Conservation (phyloP, 163 green algal species). For the Scenedesmus sp. region DNA sequence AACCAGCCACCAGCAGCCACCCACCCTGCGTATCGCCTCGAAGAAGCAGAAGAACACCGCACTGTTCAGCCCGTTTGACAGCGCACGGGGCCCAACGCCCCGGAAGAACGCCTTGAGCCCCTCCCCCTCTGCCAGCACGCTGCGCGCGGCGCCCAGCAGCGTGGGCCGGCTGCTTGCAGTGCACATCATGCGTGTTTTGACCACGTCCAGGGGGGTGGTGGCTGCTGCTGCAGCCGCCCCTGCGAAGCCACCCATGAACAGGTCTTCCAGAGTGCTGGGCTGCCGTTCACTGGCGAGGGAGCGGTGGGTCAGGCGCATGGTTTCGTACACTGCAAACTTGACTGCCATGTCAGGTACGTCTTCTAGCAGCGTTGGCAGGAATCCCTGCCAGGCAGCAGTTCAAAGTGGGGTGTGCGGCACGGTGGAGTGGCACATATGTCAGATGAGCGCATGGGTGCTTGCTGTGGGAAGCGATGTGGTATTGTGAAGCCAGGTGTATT, state of each 20-base stretch:
- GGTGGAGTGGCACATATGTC: too few relatives aligned
- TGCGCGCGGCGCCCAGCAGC: slow-evolving; percentile 65
- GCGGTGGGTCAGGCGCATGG: slow-evolving; percentile 70
- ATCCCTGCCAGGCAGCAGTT: slow-evolving; percentile 70
- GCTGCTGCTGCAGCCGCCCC: slow-evolving; percentile 88
- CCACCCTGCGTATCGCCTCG: slow-evolving; percentile 66
- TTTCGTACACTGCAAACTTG: slow-evolving; percentile 95
- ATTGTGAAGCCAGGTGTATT: too few relatives aligned
- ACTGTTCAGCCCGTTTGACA: slow-evolving; percentile 93
- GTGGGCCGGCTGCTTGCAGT: slow-evolving; percentile 73
- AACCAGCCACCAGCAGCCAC: neutral
- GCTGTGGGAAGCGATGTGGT: neutral
- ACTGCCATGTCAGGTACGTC: slow-evolving; percentile 96
- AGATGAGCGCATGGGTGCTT: neutral
- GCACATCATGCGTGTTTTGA: slow-evolving; percentile 96
- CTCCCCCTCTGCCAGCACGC: slow-evolving; percentile 65
- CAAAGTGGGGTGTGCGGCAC: neutral
- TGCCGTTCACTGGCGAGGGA: slow-evolving; percentile 21
- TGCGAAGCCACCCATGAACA: slow-evolving; percentile 85
- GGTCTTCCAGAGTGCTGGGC: slow-evolving; percentile 78
- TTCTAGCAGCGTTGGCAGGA: slow-evolving; percentile 91
- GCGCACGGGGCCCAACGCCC: slow-evolving; percentile 84
- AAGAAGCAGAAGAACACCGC: slow-evolving; percentile 97
- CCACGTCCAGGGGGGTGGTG: slow-evolving; percentile 91
- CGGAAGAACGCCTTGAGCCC: slow-evolving; percentile 76